Evolutionary conservation across 176 grass and related monocot species (phyloP).

Genomic region (Ananas comosus): DNA sequence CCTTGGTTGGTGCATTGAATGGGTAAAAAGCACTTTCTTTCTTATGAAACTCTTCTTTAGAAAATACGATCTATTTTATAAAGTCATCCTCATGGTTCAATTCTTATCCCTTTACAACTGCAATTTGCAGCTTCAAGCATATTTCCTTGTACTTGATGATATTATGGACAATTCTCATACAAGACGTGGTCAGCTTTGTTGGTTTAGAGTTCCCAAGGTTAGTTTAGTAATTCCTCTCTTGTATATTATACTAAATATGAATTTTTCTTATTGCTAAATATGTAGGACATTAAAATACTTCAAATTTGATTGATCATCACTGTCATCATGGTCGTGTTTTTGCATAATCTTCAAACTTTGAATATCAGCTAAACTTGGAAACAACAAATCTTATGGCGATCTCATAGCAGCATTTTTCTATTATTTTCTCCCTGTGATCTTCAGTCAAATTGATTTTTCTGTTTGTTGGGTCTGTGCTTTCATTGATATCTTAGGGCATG

Average conservation of each 20-base stretch:
- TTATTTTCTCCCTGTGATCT: too few relatives aligned
- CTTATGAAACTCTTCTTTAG: conserved; percentile 6
- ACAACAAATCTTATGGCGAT: too few relatives aligned
- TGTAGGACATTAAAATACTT: too few relatives aligned
- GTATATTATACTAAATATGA: background rate
- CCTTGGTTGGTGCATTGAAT: conserved; percentile 99
- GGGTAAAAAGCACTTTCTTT: conserved; percentile 40
- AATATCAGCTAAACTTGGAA: too few relatives aligned
- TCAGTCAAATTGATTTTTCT: too few relatives aligned
- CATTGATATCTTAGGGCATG: too few relatives aligned
- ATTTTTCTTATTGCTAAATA: background rate
- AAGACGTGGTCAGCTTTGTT: conserved; percentile 87
- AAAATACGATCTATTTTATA: conserved; percentile 1
- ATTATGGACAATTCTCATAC: conserved; percentile 96
- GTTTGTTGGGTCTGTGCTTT: too few relatives aligned
- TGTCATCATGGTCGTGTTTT: background rate
- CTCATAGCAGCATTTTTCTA: too few relatives aligned
- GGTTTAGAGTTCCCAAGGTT: conserved; percentile 85
- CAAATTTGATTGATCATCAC: background rate
- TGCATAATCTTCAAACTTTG: background rate
- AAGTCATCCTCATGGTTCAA: conserved; percentile 15
- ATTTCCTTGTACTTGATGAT: conserved; percentile 97
- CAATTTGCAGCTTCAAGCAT: conserved; percentile 80
- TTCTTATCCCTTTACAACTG: conserved; percentile 8
- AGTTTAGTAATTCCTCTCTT: conserved; percentile 2